These are phyloP conservation scores for Aspergillus fijiensis DNA, from an alignment of 2,329 filamentous ascomycete genomes.

Conservation along the genomic window DNA sequence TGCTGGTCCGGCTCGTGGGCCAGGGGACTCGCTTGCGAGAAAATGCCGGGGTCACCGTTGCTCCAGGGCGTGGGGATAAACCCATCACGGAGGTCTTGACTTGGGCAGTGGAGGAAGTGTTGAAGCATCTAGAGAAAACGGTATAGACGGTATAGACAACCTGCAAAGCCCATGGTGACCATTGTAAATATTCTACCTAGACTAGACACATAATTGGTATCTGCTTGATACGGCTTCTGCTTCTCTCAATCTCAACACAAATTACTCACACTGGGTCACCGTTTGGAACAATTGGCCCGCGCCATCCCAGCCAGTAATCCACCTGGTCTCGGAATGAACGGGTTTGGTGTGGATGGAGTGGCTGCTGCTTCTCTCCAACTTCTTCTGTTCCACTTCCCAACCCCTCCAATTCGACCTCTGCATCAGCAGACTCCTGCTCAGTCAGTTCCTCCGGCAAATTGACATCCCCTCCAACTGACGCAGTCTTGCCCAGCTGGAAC, in stretches of 20 bases:
- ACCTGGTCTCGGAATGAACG: slow-evolving; percentile 27
- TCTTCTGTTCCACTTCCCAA: background rate
- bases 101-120: slow-evolving; percentile 67
- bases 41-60: slow-evolving; percentile 46
- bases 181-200: background rate
- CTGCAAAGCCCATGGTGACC: background rate
- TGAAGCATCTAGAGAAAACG: slow-evolving; percentile 37
- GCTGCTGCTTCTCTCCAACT: background rate
- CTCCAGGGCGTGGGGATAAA: slow-evolving; percentile 54
- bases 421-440: background rate
- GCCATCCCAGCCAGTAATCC: slow-evolving; percentile 37
- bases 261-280: background rate
- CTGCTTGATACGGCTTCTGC: background rate
- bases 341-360: background rate
- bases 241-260: background rate
- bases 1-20: slow-evolving; percentile 31
- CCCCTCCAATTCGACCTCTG: background rate
- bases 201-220: background rate
- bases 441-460: background rate
- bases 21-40: slow-evolving; percentile 44
- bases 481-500: background rate
- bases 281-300: slow-evolving; percentile 22
- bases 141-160: slow-evolving; percentile 1
- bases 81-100: slow-evolving; percentile 63
- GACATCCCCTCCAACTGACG: background rate